A percentile compares a stretch with the other conserved stretches of the same genome.
phyloP scores from a whole-genome alignment of 441 rosid species.

The Populus hybrid region DNA sequence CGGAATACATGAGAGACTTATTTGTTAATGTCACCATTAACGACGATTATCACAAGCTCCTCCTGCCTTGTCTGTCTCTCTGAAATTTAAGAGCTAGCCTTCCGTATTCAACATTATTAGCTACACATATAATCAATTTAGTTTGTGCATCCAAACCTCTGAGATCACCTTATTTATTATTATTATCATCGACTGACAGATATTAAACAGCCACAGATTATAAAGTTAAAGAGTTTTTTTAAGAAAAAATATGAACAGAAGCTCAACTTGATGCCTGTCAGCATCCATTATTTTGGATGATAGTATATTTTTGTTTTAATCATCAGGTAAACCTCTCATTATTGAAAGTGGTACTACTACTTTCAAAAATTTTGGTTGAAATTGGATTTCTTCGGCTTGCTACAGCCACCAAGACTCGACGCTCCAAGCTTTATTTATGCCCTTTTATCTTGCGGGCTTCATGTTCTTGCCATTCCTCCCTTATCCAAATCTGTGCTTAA shows the following conservation, averaged over 20 bases:
- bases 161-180: not conserved
- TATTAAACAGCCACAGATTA: not conserved
- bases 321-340: slow-evolving; percentile 10
- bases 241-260: not conserved
- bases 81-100: not conserved
- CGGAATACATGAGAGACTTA: slow-evolving; percentile 43
- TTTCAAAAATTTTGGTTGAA: not conserved
- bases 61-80: not conserved
- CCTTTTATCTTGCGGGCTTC: slow-evolving; percentile 21
- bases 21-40: slow-evolving; percentile 26
- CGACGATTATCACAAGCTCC: not conserved
- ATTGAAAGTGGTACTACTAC: slow-evolving; percentile 6
- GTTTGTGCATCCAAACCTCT: not conserved
- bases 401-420: slow-evolving; percentile 23
- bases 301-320: not conserved
- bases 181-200: not conserved
- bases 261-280: slow-evolving; percentile 15
- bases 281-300: slow-evolving; percentile 9
- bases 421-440: not conserved
- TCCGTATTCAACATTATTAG: not conserved
- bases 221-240: not conserved
- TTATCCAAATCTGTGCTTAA: not conserved
- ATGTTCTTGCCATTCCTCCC: slow-evolving; percentile 20
- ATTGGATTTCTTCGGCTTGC: slow-evolving; percentile 6
- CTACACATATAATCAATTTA: not conserved